phyloP scores from a whole-genome alignment of 2,329 filamentous ascomycete species.

The Penicillium thymicola region DNA sequence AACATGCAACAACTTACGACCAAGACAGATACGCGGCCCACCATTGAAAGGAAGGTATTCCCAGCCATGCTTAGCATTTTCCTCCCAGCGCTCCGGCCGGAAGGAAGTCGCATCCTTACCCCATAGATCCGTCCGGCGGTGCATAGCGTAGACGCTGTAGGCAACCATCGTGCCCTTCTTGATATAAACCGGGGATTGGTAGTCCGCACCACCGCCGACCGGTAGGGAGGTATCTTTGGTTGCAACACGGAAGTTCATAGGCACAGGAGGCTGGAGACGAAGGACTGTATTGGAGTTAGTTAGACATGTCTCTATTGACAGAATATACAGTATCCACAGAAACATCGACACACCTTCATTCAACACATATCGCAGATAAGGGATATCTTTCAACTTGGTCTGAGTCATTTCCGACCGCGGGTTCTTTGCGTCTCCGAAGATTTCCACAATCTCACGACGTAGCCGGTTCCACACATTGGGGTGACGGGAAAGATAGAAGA shows the following conservation, averaged over 20 bases:
- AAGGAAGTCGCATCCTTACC: constrained; percentile 46
- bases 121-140: constrained; percentile 57
- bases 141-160: constrained; percentile 71
- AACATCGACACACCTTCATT: constrained; percentile 32
- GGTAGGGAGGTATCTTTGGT: constrained; percentile 44
- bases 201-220: constrained; percentile 59
- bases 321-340: background rate
- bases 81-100: constrained; percentile 51
- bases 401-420: constrained; percentile 43
- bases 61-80: constrained; percentile 34
- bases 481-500: constrained; percentile 47
- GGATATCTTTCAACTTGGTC: constrained; percentile 40
- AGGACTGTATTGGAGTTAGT: constrained; percentile 28
- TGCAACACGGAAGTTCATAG: constrained; percentile 45
- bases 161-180: constrained; percentile 62
- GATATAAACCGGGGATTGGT: constrained; percentile 59
- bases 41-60: constrained; percentile 41
- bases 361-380: constrained; percentile 40
- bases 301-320: background rate
- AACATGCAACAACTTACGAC: constrained; percentile 29
- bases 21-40: constrained; percentile 41
- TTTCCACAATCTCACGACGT: constrained; percentile 33
- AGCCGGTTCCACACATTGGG: constrained; percentile 38
- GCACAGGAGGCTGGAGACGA: constrained; percentile 46
- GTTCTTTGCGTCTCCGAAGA: constrained; percentile 42